Conservation (phyloP, 306 rosid genomes). For the Astragalus membranaceus region DNA sequence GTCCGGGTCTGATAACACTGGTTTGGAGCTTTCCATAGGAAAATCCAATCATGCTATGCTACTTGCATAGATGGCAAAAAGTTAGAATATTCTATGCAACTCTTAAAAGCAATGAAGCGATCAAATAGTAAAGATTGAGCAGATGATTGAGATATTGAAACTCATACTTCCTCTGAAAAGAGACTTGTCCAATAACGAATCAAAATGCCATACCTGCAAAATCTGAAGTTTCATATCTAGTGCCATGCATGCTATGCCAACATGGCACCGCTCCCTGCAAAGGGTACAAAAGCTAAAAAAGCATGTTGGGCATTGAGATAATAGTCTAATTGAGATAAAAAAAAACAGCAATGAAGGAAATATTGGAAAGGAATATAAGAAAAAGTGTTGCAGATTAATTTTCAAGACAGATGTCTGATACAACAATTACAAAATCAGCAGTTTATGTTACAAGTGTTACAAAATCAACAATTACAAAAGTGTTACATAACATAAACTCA, state of each 20-base stretch:
- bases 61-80: background rate
- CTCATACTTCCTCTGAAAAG: background rate
- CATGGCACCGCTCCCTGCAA: conserved; percentile 81
- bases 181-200: background rate
- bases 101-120: background rate
- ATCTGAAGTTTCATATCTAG: conserved; percentile 60
- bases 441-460: too few species aligned
- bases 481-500: too few species aligned
- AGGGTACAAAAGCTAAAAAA: conserved; percentile 85
- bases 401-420: too few species aligned
- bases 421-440: too few species aligned
- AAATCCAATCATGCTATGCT: background rate
- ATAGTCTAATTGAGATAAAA: too few species aligned
- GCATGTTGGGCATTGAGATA: conserved; percentile 76
- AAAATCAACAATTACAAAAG: too few species aligned
- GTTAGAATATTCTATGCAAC: background rate
- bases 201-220: conserved; percentile 51
- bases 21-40: too few species aligned
- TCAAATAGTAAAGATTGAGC: conserved; percentile 7
- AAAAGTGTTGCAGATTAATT: too few species aligned
- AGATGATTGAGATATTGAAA: background rate
- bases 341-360: too few species aligned
- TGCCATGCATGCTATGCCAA: conserved; percentile 70
- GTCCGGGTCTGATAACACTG: too few species aligned
- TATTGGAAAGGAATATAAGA: too few species aligned